Evolutionary conservation across 495 filamentous ascomycete genomes (phyloP).

Genomic region (Letharia lupina): DNA sequence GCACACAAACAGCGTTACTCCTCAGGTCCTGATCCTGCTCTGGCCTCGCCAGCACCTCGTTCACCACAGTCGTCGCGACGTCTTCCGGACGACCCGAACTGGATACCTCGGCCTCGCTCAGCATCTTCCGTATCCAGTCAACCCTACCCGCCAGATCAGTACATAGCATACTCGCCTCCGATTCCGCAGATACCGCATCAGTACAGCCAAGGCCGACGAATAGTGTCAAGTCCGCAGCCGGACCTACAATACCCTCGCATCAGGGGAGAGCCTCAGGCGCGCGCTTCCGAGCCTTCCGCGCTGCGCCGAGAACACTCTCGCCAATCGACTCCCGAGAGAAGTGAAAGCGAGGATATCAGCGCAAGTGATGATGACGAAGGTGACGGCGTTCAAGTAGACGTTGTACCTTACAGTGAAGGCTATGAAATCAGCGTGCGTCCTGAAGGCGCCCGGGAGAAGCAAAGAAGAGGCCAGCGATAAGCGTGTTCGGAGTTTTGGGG

Average conservation of each 20-base stretch:
- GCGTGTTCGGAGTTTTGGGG: slow-evolving; percentile 5
- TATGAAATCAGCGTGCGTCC: slow-evolving; percentile 17
- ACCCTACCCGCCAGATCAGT: slow-evolving; percentile 31
- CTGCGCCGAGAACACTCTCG: slow-evolving; percentile 25
- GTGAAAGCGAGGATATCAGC: slow-evolving; percentile 22
- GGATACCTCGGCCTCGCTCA: slow-evolving; percentile 37
- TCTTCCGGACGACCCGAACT: slow-evolving; percentile 40
- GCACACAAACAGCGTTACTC: slow-evolving; percentile 31
- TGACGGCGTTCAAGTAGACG: slow-evolving; percentile 32
- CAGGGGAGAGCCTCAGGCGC: slow-evolving; percentile 18
- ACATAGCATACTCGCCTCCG: slow-evolving; percentile 29
- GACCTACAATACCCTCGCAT: slow-evolving; percentile 20
- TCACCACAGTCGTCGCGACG: slow-evolving; percentile 30
- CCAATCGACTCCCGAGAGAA: slow-evolving; percentile 24
- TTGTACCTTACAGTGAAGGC: slow-evolving; percentile 17
- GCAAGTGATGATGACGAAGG: slow-evolving; percentile 27
- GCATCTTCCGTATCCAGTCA: slow-evolving; percentile 27
- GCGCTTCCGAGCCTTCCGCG: slow-evolving; percentile 27
- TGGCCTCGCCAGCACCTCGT: slow-evolving; percentile 28
- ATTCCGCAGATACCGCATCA: slow-evolving; percentile 28
- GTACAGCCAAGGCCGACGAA: slow-evolving; percentile 23
- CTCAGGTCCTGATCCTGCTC: slow-evolving; percentile 26
- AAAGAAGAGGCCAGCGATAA: slow-evolving; percentile 14
- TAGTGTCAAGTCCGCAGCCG: slow-evolving; percentile 26
- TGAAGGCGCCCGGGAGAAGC: slow-evolving; percentile 9